Base-by-base conservation (phyloP, 495 filamentous ascomycete species). In the Aspergillus diversus region DNA sequence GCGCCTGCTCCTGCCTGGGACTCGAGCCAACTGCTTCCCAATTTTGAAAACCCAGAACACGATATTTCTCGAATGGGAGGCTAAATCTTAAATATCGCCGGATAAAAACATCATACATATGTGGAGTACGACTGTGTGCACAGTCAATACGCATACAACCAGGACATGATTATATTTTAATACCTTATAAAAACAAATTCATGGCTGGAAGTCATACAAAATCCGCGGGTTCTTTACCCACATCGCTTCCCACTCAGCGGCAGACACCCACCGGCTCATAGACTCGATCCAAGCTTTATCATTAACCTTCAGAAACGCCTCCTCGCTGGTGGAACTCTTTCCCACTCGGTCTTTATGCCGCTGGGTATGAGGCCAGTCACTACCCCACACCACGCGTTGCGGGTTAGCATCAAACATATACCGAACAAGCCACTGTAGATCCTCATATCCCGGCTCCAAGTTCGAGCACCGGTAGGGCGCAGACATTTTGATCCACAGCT, bases 321-420 rank as follows among this genome's bases (percentile, higher is more conserved):
- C 37, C 37, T 39, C 37, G 37, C 37, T 39, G 37, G 37, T 39
- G 1, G 37, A 7, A 4, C 37, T 46, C 21, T 49, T 63, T 33
- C 34, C 51, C 0, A 33, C 17, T 5, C 60, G 46, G 33, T 56
- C 52, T 37, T 57, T 34, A 27, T 55, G 51, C 39, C 52, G 34
- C 60, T 63, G 51, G 2, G 60, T 63, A 56, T 63, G 60, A 12
- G 60, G 60, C 60, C 51, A 63, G 52, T 57, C 60, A 56, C 51
- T 63, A 0, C 60, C 60, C 52, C 52, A 63, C 27, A 63, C 27
- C 8, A 63, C 21, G 8, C 60, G 34, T 11, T 37, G 33, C 15
- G 60, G 60, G 48, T 55, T 43, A 1, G 52, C 60, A 39, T 56
- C 53, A 21, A 63, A 39, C 37, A 39, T 7, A 13, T 39, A 39